phyloP scores from a whole-genome alignment of 2,329 filamentous ascomycete species.

The Lachnellula occidentalis region DNA sequence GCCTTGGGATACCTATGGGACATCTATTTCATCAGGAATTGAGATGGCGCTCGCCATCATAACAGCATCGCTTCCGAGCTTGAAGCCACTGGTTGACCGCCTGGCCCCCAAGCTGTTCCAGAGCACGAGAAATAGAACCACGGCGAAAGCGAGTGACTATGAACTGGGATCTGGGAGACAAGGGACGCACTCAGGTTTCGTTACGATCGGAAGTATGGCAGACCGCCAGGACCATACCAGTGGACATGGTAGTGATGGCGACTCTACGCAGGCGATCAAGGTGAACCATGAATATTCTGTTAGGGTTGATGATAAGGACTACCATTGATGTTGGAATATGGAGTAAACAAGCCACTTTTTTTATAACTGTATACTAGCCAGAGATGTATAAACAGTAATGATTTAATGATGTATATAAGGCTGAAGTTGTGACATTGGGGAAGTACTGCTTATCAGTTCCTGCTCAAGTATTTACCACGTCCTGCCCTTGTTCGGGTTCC shows the following conservation, averaged over 20 bases:
- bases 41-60: slow-evolving; percentile 2
- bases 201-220: background rate
- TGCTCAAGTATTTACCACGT: no score
- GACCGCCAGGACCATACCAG: background rate
- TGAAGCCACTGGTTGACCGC: slow-evolving; percentile 1
- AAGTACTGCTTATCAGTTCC: no score
- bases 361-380: no score
- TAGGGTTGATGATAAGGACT: background rate
- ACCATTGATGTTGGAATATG: background rate
- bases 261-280: slow-evolving; percentile 1
- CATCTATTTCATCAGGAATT: slow-evolving; percentile 1
- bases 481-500: no score
- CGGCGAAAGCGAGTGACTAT: background rate
- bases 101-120: background rate
- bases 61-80: background rate
- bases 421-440: no score
- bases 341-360: no score
- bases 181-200: background rate
- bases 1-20: slow-evolving; percentile 1
- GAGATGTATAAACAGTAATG: no score
- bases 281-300: slow-evolving; percentile 1
- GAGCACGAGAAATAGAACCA: background rate
- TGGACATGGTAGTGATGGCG: background rate
- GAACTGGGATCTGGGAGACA: background rate
- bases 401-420: no score